Conservation (phyloP, 257 asterid species). For the Mentha longifolia region DNA sequence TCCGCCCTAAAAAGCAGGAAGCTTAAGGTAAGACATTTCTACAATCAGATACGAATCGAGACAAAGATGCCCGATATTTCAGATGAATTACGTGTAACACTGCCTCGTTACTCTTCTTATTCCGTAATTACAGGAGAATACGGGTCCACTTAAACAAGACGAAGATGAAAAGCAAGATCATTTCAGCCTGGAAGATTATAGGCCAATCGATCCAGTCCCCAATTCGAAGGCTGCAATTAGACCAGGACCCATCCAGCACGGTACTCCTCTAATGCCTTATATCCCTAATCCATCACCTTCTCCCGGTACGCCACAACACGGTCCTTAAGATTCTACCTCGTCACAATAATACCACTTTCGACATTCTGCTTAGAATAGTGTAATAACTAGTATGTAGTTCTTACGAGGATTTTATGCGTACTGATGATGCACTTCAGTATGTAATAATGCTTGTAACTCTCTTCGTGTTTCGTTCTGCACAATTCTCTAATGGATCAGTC, state of each 20-base stretch:
- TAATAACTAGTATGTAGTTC: constrained; percentile 13
- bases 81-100: neutral
- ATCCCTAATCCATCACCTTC: constrained; percentile 82
- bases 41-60: neutral
- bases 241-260: constrained; percentile 83
- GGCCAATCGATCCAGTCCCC: constrained; percentile 79
- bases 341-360: constrained; percentile 18
- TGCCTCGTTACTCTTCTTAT: neutral
- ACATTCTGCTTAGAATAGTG: neutral
- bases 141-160: neutral
- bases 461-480: constrained; percentile 21
- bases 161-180: constrained; percentile 30
- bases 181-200: constrained; percentile 63
- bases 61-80: neutral
- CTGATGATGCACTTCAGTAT: constrained; percentile 28
- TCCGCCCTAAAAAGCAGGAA: constrained; percentile 47
- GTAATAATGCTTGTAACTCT: constrained; percentile 20
- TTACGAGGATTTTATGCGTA: neutral
- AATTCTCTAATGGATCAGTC: constrained; percentile 26
- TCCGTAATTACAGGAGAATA: constrained; percentile 37
- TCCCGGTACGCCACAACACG: constrained; percentile 43
- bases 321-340: constrained; percentile 19
- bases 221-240: constrained; percentile 70
- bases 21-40: constrained; percentile 50
- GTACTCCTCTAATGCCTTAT: constrained; percentile 81